phyloP scores from a whole-genome alignment of 352 stramenopile genomes.

The Globisporangium viniferum region DNA sequence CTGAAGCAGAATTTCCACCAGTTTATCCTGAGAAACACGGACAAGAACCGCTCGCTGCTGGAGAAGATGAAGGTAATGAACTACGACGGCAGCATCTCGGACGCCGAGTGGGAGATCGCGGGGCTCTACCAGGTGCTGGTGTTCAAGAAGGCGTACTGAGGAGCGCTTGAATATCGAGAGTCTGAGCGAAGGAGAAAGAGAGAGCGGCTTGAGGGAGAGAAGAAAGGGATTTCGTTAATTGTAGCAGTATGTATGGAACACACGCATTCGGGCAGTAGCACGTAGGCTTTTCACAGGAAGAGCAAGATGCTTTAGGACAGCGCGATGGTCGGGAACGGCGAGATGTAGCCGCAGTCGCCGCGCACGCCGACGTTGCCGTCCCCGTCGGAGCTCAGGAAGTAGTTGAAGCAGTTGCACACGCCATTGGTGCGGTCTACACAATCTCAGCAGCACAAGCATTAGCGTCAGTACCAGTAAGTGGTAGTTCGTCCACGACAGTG shows the following conservation, averaged over 20 bases:
- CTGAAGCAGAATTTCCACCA: slow-evolving; percentile 85
- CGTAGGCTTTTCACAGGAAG: neutral
- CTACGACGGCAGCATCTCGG: slow-evolving; percentile 76
- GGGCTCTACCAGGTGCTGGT: slow-evolving; percentile 84
- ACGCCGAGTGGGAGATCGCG: slow-evolving; percentile 85
- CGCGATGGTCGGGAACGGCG: slow-evolving; percentile 52
- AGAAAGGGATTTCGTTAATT: neutral
- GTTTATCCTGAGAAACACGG: slow-evolving; percentile 74
- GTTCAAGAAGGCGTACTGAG: slow-evolving; percentile 81
- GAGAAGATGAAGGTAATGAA: slow-evolving; percentile 89
- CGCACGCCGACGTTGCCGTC: slow-evolving; percentile 68
- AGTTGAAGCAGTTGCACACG: slow-evolving; percentile 67
- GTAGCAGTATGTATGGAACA: slow-evolving; percentile 16
- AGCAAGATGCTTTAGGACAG: slow-evolving; percentile 24
- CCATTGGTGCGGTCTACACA: slow-evolving; percentile 53
- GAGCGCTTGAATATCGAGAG: neutral
- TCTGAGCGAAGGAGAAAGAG: neutral
- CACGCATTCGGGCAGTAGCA: neutral
- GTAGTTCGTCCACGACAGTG: neutral
- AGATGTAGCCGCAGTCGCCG: slow-evolving; percentile 90
- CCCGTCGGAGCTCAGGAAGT: slow-evolving; percentile 75
- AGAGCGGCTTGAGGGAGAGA: neutral
- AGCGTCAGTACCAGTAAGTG: neutral
- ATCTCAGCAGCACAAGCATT: slow-evolving; percentile 1
- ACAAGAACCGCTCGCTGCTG: slow-evolving; percentile 65